Conservation (phyloP, 306 rosid genomes). For the Canavalia ensiformis region DNA sequence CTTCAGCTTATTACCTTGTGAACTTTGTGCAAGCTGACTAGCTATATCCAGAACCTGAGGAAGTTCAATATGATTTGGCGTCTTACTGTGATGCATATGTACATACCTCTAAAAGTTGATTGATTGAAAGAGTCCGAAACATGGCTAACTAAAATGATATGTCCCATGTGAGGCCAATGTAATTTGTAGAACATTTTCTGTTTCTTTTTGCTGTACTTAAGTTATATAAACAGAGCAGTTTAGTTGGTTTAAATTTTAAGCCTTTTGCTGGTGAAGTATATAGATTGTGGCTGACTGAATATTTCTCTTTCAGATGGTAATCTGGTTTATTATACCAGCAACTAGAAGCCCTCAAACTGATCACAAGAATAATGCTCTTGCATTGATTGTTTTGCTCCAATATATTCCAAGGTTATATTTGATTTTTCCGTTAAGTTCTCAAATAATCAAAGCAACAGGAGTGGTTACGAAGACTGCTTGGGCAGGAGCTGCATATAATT, state of each 20-base stretch:
- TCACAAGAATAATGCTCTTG: conserved; percentile 95
- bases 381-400: conserved; percentile 92
- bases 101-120: not conserved
- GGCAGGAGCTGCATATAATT: conserved; percentile 99
- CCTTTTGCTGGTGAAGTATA: conserved; percentile 6
- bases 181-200: not conserved
- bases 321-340: conserved; percentile 96
- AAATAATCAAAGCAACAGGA: conserved; percentile 95
- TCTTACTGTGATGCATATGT: not conserved
- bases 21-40: not conserved
- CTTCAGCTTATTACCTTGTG: conserved; percentile 14
- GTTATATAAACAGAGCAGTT: conserved; percentile 2
- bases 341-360: conserved; percentile 71
- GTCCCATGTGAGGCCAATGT: conserved; percentile 23
- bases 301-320: conserved; percentile 77
- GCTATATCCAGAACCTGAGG: not conserved
- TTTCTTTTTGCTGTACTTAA: conserved; percentile 31
- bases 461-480: conserved; percentile 98
- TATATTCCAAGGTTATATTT: conserved; percentile 94
- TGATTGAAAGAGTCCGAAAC: conserved; percentile 30
- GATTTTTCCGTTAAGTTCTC: conserved; percentile 91
- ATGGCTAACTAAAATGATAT: conserved; percentile 21
- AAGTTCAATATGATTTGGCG: not conserved
- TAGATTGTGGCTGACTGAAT: conserved; percentile 47
- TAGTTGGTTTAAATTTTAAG: conserved; percentile 33